These are phyloP conservation scores for Warburgia ugandensis DNA, from an alignment of 164 flowering plant genomes.

Conservation along the genomic window DNA sequence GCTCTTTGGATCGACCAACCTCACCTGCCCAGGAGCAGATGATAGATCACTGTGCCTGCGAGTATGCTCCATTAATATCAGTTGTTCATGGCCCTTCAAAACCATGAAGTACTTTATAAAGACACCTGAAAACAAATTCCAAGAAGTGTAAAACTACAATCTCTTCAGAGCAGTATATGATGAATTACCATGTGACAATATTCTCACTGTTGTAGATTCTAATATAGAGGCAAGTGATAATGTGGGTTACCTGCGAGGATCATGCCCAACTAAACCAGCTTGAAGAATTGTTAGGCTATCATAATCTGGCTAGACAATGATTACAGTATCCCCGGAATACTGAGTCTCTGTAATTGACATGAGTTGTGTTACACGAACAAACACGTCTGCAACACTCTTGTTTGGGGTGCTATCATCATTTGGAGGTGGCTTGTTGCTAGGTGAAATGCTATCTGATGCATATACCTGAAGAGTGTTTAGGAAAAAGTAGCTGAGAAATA, in stretches of 20 bases:
- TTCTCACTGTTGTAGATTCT: neutral
- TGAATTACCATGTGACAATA: neutral
- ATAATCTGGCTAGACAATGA: slow-evolving; percentile 93
- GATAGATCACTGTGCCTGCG: slow-evolving; percentile 80
- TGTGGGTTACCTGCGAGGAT: slow-evolving; percentile 60
- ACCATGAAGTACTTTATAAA: neutral
- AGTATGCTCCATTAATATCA: neutral
- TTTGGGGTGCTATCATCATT: slow-evolving; percentile 84
- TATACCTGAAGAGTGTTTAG: slow-evolving; percentile 43
- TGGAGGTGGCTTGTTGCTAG: slow-evolving; percentile 77
- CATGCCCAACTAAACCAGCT: slow-evolving; percentile 89
- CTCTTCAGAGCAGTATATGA: neutral
- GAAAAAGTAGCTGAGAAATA: neutral
- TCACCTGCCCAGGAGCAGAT: slow-evolving; percentile 74
- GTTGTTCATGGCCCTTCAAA: neutral
- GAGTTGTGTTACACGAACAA: slow-evolving; percentile 90
- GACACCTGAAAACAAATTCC: neutral
- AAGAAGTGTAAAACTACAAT: neutral
- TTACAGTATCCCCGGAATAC: slow-evolving; percentile 71
- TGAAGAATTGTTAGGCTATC: slow-evolving; percentile 80
- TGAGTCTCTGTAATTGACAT: slow-evolving; percentile 96
- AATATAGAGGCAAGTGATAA: neutral
- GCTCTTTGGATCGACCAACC: slow-evolving; percentile 57
- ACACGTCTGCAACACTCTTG: slow-evolving; percentile 85
- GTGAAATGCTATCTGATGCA: slow-evolving; percentile 65